Base-by-base conservation (phyloP, 73 alveolate genomes). In the Symbiodinium natans region DNA sequence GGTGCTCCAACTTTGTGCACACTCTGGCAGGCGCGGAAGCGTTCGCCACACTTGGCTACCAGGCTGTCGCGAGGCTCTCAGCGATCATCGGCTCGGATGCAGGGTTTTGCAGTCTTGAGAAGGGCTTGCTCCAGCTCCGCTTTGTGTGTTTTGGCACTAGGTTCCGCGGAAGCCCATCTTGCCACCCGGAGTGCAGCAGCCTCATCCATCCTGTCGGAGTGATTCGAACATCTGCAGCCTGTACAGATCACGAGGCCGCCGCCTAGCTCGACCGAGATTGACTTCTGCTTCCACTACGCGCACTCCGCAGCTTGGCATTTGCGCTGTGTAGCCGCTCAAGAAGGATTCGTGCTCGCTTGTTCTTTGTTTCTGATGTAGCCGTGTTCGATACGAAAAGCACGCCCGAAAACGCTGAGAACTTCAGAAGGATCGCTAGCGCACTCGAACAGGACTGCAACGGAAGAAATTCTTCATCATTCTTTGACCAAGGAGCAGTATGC, bases 241-340 rank as follows among this genome's bases (percentile, higher is more conserved):
- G 21, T n/a, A 15, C 23, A 5, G 7, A 15, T 5, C 33, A 41
- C 21, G 42, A 89, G 95, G 95, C 95, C 97, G n/a, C 98, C 98
- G 5, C 98, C 98, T 2, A 92, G 83, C 41, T 92, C 98, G 8
- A 92, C 98, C 2, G 98, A 92, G 83, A 92, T 92, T 23, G 98
- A 92, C 29, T 92, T 92, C 38, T 92, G 98, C 84, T 92, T 92
- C 31, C 98, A 92, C 92, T 92, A 92, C 38, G 97, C 97, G 11
- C 97, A 90, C 56, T 90, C 97, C 39, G 97, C 43, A 23, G 13
- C 97, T 89, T 39, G 95, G 71, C 34, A 29, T n/a, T n/a, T n/a
- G n/a, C n/a, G n/a, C n/a, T n/a, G n/a, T n/a, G n/a, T n/a, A n/a
- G n/a, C n/a, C n/a, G n/a, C n/a, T n/a, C n/a, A n/a, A n/a, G n/a